phyloP scores from a whole-genome alignment of 768 basidiomycete genomes.

The Leccinum variicolor region DNA sequence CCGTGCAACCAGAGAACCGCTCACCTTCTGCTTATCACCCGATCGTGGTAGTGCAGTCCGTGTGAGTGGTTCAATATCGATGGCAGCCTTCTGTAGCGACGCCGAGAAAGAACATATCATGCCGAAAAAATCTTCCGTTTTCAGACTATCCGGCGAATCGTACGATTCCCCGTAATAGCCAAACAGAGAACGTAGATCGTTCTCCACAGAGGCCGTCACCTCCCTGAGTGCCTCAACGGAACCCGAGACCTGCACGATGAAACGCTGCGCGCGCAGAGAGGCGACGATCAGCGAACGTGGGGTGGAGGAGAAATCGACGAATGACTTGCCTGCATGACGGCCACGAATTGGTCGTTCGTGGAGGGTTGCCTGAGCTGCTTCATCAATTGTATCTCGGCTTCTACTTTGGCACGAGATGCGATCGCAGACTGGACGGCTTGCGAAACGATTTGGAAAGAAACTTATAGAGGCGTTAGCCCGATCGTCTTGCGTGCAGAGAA shows the following conservation, averaged over 20 bases:
- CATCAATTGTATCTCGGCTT: constrained; percentile 50
- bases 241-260: constrained; percentile 36
- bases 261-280: constrained; percentile 20
- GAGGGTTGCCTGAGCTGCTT: constrained; percentile 30
- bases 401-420: constrained; percentile 53
- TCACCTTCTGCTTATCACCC: constrained; percentile 9
- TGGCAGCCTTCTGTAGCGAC: constrained; percentile 69
- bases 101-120: constrained; percentile 72
- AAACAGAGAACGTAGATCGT: constrained; percentile 58
- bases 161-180: constrained; percentile 77
- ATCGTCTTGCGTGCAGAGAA: not conserved
- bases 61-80: constrained; percentile 43
- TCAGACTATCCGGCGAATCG: constrained; percentile 58
- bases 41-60: not conserved
- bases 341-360: constrained; percentile 58
- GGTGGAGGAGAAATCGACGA: not conserved
- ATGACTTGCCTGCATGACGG: constrained; percentile 62
- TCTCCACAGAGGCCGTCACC: constrained; percentile 54
- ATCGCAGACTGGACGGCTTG: constrained; percentile 59
- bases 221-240: constrained; percentile 64
- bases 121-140: constrained; percentile 82
- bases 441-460: constrained; percentile 65
- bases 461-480: constrained; percentile 34
- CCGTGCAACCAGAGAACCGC: not conserved
- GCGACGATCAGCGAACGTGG: not conserved